These are phyloP conservation scores for Schwanniomyces vanrijiae DNA, from an alignment of 805 yeast genomes.

Conservation along the genomic window DNA sequence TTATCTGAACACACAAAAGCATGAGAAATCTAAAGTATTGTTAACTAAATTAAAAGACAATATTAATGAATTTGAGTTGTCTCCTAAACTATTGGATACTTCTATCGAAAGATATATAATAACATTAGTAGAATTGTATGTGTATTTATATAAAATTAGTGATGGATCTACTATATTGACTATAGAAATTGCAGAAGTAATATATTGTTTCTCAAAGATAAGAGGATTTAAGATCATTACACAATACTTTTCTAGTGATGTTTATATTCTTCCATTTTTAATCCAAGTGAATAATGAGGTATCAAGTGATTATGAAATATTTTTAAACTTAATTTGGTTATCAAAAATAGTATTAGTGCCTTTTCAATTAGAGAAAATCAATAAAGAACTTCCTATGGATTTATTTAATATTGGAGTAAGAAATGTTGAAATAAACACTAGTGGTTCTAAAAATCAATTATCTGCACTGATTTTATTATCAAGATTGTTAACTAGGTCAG, in stretches of 20 bases:
- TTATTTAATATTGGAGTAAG: conserved; percentile 35
- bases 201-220: conserved; percentile 65
- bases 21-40: conserved; percentile 8
- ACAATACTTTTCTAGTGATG: conserved; percentile 61
- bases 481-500: conserved; percentile 52
- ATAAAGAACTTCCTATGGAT: conserved; percentile 25
- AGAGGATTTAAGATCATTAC: conserved; percentile 63
- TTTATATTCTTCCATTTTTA: conserved; percentile 45
- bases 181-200: conserved; percentile 29
- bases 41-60: conserved; percentile 14
- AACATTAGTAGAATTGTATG: conserved; percentile 25
- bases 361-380: conserved; percentile 52
- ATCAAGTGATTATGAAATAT: conserved; percentile 22
- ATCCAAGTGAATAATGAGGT: conserved; percentile 6
- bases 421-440: conserved; percentile 27
- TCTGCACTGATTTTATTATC: conserved; percentile 54
- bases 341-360: conserved; percentile 72
- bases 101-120: conserved; percentile 34
- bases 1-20: conserved; percentile 4
- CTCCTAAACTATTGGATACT: conserved; percentile 51
- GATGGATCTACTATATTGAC: conserved; percentile 4
- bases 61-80: conserved; percentile 53
- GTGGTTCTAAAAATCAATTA: conserved; percentile 59
- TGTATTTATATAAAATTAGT: conserved; percentile 4
- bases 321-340: conserved; percentile 66